These are phyloP conservation scores for Neurospora sp. DNA, from an alignment of 495 filamentous ascomycete species.

Conservation along the genomic window DNA sequence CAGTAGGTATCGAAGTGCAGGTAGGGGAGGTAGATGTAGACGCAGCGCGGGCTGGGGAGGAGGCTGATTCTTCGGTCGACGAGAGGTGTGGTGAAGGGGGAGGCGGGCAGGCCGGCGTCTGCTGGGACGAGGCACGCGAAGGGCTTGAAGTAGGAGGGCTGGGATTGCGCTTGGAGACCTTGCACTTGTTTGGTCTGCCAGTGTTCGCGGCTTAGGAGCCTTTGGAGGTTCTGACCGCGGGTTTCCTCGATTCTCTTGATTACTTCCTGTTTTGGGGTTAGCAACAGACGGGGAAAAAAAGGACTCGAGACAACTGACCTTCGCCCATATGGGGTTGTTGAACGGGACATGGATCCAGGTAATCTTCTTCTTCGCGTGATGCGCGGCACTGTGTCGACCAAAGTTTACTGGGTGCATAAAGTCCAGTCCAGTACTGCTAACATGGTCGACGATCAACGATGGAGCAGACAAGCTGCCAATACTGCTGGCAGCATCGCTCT, in stretches of 20 bases:
- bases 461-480: not conserved
- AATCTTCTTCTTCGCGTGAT: constrained; percentile 30
- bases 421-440: not conserved
- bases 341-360: constrained; percentile 60
- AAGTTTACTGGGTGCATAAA: not conserved
- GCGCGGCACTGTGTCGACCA: not conserved
- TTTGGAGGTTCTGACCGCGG: constrained; percentile 25
- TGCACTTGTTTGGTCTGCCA: constrained; percentile 38
- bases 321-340: constrained; percentile 58
- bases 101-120: constrained; percentile 15
- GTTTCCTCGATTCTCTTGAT: constrained; percentile 28
- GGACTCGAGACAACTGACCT: constrained; percentile 24
- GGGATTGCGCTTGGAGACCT: constrained; percentile 33
- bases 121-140: constrained; percentile 35
- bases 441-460: not conserved
- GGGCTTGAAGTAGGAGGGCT: constrained; percentile 37
- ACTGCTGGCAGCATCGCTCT: not conserved
- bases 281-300: constrained; percentile 12
- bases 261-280: constrained; percentile 23
- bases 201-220: constrained; percentile 41
- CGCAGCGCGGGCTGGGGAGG: constrained; percentile 25
- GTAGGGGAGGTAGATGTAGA: constrained; percentile 41
- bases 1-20: constrained; percentile 60
- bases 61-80: not conserved
- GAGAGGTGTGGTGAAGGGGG: not conserved